Base-by-base conservation (phyloP, 2,329 filamentous ascomycete genomes). In the Cadophora malorum region DNA sequence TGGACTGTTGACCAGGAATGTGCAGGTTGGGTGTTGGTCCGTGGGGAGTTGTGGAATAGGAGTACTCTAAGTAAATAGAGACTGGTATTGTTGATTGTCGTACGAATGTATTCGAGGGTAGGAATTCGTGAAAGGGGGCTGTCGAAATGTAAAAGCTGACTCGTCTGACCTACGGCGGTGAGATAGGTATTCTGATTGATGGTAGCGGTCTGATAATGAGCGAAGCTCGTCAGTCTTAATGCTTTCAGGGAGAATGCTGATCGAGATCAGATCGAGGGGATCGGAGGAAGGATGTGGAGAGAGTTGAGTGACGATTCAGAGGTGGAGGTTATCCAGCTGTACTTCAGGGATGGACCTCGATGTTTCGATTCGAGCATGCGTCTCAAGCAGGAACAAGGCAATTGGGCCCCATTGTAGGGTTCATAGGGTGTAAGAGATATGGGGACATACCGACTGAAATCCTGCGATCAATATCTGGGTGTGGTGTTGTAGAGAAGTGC, bases 161-260 rank as follows among this genome's bases (percentile, higher is more conserved):
- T 60, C 59, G 67, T 65, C 67, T 63, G 33, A 66, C 47, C 49
- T 33, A 25, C 59, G 64, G 71, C 66, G 68, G 69, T 71, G 69
- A 69, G 41, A 52, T 35, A 16, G 41, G 58, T 35, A n/a, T 58
- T 41, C 60, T 63, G 33, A 65, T 64, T 62, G 63, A 64, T 58
- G 56, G 38, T 31, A 28, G 23, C 21, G 61, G 58, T 70, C 72
- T 73, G 65, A 6, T 59, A 56, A 41, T 47, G 33, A 31, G 31
- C 25, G 38, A 49, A 64, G 49, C 49, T 58, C 23, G 65, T 66
- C 66, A 64, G 68, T 58, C 31, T 31, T 38, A 23, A 56, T 56
- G 33, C 23, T 56, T 41, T 64, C 47, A 59, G 41, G n/a, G 38
- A 52, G n/a, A n/a, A 33, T 7, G 45, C 31, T 58, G 50, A 49